Evolutionary conservation across 352 stramenopile species (phyloP), one percentile per base, ranked within the genome.

Genomic region (Globisporangium nodosum): DNA sequence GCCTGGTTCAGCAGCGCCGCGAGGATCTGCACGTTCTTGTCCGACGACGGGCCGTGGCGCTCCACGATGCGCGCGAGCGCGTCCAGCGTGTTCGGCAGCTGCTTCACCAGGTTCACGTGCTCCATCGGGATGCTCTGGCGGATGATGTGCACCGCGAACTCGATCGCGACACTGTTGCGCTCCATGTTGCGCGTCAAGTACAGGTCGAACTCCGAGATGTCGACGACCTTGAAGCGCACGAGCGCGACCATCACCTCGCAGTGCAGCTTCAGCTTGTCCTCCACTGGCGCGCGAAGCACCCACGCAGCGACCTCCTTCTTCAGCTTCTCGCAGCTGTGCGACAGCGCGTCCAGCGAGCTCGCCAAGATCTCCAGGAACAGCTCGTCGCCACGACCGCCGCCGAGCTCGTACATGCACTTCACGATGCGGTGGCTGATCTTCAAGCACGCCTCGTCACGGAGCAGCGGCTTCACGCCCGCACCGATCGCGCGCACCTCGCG

Each of bases 401-500:
- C 83, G 20, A 95, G 65, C 62, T 99, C 95, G 60, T 99, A 99
- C 64, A 99, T 90, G 52, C 94, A 94, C 76, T 99, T 99, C 61
- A 99, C 98, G 55, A 99, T 97, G 24, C 82, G 85, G 65, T 99
- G 95, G 1, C 91, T 92, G 64, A 99, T 98, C 69, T 92, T 97
- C n/a, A 98, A 75, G 30, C 92, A 92, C 18, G 92, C 87, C 71
- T 99, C 94, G 66, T 96, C 88, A 18, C 88, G 80, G 12, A 92
- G 63, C 5, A 69, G 64, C 24, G 82, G 78, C 65, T 90, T 89
- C n/a, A 95, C 85, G 47, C 76, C 83, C 8, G 72, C 66, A 20
- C 82, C 83, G 47, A 93, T 70, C 43, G 81, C 78, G 45, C 83
- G 83, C 15, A 95, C 80, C 68, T 92, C 85, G 40, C 83, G 79